phyloP scores from a whole-genome alignment of 2,329 filamentous ascomycete genomes.

The Cladosporium sp. region DNA sequence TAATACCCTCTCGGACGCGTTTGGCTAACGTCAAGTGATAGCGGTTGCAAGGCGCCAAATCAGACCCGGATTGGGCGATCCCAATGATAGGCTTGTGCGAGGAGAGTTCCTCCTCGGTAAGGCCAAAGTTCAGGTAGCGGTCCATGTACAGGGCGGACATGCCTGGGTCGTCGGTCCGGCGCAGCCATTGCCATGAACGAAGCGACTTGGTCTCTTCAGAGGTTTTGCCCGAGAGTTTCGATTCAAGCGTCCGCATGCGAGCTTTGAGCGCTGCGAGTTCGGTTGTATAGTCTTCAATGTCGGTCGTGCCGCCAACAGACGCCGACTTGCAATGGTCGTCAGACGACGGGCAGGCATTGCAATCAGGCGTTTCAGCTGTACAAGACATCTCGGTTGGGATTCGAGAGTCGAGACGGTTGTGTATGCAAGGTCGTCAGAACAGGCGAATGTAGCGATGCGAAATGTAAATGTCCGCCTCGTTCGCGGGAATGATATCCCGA shows the following conservation, averaged over 20 bases:
- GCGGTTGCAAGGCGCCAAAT: constrained; percentile 27
- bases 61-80: constrained; percentile 26
- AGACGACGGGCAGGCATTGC: constrained; percentile 4
- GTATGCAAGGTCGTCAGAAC: too few relatives aligned
- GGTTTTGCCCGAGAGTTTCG: constrained; percentile 20
- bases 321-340: constrained; percentile 1
- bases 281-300: constrained; percentile 29
- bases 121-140: constrained; percentile 26
- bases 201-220: constrained; percentile 16
- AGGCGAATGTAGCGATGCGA: too few relatives aligned
- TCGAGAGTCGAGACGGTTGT: too few relatives aligned
- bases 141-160: constrained; percentile 28
- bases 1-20: constrained; percentile 26
- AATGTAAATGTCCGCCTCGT: too few relatives aligned
- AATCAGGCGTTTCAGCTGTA: background rate
- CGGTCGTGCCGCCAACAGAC: constrained; percentile 11
- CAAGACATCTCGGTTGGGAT: background rate
- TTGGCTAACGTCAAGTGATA: constrained; percentile 25
- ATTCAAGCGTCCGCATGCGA: constrained; percentile 25
- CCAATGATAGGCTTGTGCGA: constrained; percentile 27
- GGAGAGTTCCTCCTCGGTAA: constrained; percentile 25
- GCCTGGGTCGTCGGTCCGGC: constrained; percentile 23
- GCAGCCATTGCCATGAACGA: constrained; percentile 26
- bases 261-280: constrained; percentile 24
- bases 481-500: too few relatives aligned